A percentile compares a stretch with the other conserved stretches of the same genome.
These are phyloP conservation scores for Albugo laibachii DNA, from an alignment of 352 stramenopile species.

Conservation along the genomic window DNA sequence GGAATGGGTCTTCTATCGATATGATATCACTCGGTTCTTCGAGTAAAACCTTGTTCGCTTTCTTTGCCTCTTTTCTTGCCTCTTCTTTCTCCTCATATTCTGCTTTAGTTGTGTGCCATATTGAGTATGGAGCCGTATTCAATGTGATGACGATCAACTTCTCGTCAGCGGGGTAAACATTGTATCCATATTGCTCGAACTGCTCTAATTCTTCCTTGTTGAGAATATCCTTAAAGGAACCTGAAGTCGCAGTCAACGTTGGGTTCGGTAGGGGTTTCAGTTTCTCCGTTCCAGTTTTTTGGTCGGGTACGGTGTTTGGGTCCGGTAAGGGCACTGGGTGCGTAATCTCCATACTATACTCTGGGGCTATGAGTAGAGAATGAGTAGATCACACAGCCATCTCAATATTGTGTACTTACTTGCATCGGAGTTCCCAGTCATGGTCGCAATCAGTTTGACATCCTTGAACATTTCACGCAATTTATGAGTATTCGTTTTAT, in stretches of 20 bases:
- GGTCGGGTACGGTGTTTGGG: too few relatives aligned
- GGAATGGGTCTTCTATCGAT: conserved; percentile 57
- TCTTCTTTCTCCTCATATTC: too few relatives aligned
- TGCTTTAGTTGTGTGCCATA: conserved; percentile 7
- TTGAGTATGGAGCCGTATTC: conserved; percentile 70
- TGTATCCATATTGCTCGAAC: conserved; percentile 37
- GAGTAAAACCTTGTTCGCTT: too few relatives aligned
- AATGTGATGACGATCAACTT: conserved; percentile 48
- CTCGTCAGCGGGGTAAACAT: conserved; percentile 38
- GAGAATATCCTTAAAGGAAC: conserved; percentile 27
- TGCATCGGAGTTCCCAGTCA: too few relatives aligned
- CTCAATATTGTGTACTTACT: too few relatives aligned
- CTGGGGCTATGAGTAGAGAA: too few relatives aligned
- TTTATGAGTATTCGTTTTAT: too few relatives aligned
- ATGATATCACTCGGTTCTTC: background rate
- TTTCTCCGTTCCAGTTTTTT: too few relatives aligned
- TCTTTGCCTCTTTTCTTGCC: too few relatives aligned
- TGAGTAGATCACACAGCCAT: too few relatives aligned
- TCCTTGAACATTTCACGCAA: background rate
- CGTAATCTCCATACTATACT: conserved; percentile 64
- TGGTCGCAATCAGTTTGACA: too few relatives aligned
- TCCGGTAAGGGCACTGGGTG: too few relatives aligned
- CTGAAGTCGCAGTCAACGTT: conserved; percentile 27
- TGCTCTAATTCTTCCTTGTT: conserved; percentile 23
- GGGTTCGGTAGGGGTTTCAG: conserved; percentile 22